Base-by-base conservation (phyloP, 2,329 filamentous ascomycete species). In the Colletotrichum acutatum region DNA sequence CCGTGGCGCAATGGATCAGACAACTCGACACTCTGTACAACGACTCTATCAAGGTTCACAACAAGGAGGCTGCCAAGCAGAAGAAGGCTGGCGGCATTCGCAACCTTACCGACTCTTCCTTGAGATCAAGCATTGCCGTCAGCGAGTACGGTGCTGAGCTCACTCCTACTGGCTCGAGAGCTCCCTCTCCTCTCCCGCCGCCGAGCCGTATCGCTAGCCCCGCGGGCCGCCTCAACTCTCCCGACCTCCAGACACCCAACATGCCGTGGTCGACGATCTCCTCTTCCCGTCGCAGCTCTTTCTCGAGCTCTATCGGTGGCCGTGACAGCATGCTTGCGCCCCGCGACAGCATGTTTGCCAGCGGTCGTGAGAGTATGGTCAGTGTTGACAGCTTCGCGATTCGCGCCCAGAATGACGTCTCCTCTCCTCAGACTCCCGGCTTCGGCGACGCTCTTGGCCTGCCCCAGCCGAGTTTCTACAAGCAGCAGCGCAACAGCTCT, bases 1-100 rank as follows among this genome's bases (percentile, higher is more conserved):
- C 91, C 19, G 90, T 93, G 16, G 89, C 88, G 4, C 90, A 92
- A 77, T 93, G 91, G 91, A 85, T 91, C 64, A 88, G 91, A 76
- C 89, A 91, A 74, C 82, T 92, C 11, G 90, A 91, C 74, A 89
- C 88, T 53, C 84, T 93, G 22, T 90, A 93, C 77, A 83, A 83
- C 16, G 89, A 87, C 11, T 86, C 90, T 0, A 92, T 92, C 78
- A 87, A 87, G 63, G 85, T 90, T 60, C 80, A 80, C 71, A 70
- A 78, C 53, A 81, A 81, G 75, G 79, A 80, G 74, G 76, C 78
- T 52, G 70, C 70, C 34, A 72, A 72, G 70, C 70, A 72, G 60
- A 72, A 72, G 70, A 72, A 72, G 70, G 56, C 70, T 2, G 70
- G 70, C 3, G 70, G 70, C 7, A 60, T 72, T 11, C 70, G 66